A percentile compares a stretch with the other conserved stretches of the same genome.
These are phyloP conservation scores for Colletotrichum eleusines DNA, from an alignment of 2,329 filamentous ascomycete genomes.

Conservation along the genomic window DNA sequence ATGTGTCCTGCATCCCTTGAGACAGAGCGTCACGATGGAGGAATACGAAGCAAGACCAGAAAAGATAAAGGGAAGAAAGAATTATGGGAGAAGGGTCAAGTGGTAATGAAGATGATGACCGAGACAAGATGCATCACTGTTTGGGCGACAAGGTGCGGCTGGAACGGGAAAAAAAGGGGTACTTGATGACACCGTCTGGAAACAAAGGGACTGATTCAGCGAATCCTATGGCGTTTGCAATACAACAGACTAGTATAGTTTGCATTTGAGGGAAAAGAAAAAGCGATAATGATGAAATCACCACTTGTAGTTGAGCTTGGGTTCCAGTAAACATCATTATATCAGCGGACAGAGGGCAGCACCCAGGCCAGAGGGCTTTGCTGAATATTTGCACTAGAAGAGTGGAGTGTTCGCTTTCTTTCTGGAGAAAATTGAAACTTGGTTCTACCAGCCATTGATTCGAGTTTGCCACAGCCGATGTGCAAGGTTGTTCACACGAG, in stretches of 20 bases:
- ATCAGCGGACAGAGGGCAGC: not conserved
- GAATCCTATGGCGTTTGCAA: not conserved
- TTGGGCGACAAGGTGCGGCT: not conserved
- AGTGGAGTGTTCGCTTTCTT: not conserved
- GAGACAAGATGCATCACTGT: not conserved
- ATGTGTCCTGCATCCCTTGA: not conserved
- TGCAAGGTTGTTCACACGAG: conserved; percentile 39
- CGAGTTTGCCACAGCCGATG: fast-evolving
- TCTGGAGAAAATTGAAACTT: not conserved
- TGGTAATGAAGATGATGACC: not conserved
- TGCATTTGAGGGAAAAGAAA: too few species aligned
- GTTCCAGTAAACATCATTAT: not conserved
- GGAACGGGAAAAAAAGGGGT: not conserved
- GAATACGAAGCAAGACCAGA: conserved; percentile 9
- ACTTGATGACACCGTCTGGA: not conserved
- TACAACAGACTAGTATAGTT: not conserved
- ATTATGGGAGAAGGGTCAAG: not conserved
- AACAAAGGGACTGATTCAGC: not conserved
- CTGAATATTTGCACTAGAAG: not conserved
- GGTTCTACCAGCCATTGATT: not conserved
- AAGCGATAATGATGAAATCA: fast-evolving
- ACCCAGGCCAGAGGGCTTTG: not conserved
- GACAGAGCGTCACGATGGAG: conserved; percentile 12
- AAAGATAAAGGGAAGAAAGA: not conserved
- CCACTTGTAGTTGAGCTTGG: not conserved